phyloP scores from a whole-genome alignment of 345 rosid genomes.

The Euphorbia lathyris region DNA sequence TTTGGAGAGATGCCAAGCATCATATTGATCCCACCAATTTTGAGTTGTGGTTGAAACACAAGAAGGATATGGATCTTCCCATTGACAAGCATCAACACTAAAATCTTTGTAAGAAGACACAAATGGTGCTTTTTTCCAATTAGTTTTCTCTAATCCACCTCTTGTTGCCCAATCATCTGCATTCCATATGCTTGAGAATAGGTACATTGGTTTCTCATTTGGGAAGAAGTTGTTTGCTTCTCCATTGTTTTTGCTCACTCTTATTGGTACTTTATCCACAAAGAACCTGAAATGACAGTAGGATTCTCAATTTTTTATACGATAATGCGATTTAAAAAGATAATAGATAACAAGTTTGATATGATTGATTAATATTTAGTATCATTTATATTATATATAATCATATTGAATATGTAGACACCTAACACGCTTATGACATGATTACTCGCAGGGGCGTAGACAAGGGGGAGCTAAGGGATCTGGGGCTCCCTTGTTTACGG shows the following conservation, averaged over 20 bases:
- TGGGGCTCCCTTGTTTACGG: no score
- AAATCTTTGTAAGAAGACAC: slow-evolving; percentile 88
- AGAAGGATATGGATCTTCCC: slow-evolving; percentile 89
- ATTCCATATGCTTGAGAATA: slow-evolving; percentile 96
- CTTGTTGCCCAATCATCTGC: slow-evolving; percentile 98
- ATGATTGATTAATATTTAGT: no score
- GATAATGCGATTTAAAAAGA: no score
- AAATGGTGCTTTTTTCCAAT: slow-evolving; percentile 86
- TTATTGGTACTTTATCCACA: slow-evolving; percentile 68
- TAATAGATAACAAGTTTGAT: no score
- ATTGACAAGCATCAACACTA: slow-evolving; percentile 75
- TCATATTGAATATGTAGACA: no score
- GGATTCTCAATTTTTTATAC: no score
- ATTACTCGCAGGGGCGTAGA: no score
- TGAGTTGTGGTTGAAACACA: slow-evolving; percentile 86
- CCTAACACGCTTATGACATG: no score
- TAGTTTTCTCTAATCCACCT: slow-evolving; percentile 91
- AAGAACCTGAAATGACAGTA: slow-evolving; percentile 48
- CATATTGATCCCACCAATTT: slow-evolving; percentile 91
- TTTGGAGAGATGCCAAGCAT: slow-evolving; percentile 83
- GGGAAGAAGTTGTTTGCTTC: slow-evolving; percentile 83
- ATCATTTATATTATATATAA: no score
- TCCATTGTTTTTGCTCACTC: slow-evolving; percentile 85
- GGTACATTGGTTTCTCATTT: slow-evolving; percentile 88
- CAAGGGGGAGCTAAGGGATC: no score